Base-by-base conservation (phyloP, 805 yeast genomes). In the Blastobotrys peoriensis region DNA sequence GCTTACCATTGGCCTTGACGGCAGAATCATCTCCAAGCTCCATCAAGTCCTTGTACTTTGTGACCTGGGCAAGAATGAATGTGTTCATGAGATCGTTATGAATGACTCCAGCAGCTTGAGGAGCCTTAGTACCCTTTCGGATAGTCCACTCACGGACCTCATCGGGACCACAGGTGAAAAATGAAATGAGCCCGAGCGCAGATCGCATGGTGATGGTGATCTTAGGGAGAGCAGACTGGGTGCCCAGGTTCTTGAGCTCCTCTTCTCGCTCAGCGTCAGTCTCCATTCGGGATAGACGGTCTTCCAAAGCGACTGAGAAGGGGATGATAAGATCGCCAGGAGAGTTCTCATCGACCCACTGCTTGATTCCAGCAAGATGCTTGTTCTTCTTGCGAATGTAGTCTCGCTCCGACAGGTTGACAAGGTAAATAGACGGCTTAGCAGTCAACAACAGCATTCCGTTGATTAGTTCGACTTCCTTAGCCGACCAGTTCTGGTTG, bases 61-160 rank as follows among this genome's bases (percentile, higher is more conserved):
- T 87, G 53, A 93, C 84, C 65, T 87, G 88, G 37, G 98, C 98
- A 58, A 87, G 79, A 59, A 93, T 88, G 65, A 93, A 93, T 18
- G 98, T 91, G 66, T 83, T 86, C 76, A 86, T 89, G 64, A 91
- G 78, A 69, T 91, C 98, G 33, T 89, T 85, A 67, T 93, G 98
- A 59, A 91, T 91, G 37, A 93, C 95, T 64, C 97, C 98, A 18
- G 98, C 98, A 37, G 98, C 98, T 61, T 85, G 88, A n/a, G 98
- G 98, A 43, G 97, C 97, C 57, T 86, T 82, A 38, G 91, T 84
- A 57, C 94, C 94, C 56, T 74, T 72, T 69, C 98, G 80, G 52
- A 93, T 80, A 28, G 98, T 93, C 98, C 98, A 93, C 68, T 94
- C 97, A 66, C 97, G 83, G 41, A 89, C 95, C 71, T 93, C 98